phyloP scores from a whole-genome alignment of 805 yeast genomes.

The Helenozyma rhizophorensis region DNA sequence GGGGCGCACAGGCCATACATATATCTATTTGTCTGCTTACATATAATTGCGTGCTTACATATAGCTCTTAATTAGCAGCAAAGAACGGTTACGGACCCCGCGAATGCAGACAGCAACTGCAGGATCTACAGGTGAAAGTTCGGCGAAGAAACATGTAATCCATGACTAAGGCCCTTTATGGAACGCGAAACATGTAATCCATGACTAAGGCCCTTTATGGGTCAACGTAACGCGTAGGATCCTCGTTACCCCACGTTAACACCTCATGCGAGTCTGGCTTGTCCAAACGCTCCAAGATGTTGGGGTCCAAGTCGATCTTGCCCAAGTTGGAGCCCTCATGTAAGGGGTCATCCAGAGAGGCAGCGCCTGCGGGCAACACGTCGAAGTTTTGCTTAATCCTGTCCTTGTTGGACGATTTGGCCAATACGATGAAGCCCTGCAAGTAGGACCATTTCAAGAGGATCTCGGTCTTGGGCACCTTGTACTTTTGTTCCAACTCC shows the following conservation, averaged over 20 bases:
- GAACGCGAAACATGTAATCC: no score
- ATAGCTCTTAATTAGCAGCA: no score
- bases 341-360: slow-evolving; percentile 18
- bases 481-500: slow-evolving; percentile 45
- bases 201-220: no score
- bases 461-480: slow-evolving; percentile 55
- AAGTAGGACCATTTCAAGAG: slow-evolving; percentile 69
- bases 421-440: slow-evolving; percentile 68
- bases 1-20: no score
- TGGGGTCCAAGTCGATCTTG: slow-evolving; percentile 37
- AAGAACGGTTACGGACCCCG: no score
- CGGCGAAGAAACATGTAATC: no score
- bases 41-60: no score
- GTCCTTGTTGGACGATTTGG: slow-evolving; percentile 52
- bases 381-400: slow-evolving; percentile 55
- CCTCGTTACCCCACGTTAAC: slow-evolving; percentile 29
- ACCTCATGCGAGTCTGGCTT: slow-evolving; percentile 33
- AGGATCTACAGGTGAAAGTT: no score
- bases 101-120: no score
- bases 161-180: no score
- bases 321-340: slow-evolving; percentile 25
- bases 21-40: no score
- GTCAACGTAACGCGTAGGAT: slow-evolving; percentile 18
- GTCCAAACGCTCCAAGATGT: slow-evolving; percentile 32
- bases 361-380: slow-evolving; percentile 36